phyloP scores from a whole-genome alignment of 306 rosid species.

The Luffa acutangula region DNA sequence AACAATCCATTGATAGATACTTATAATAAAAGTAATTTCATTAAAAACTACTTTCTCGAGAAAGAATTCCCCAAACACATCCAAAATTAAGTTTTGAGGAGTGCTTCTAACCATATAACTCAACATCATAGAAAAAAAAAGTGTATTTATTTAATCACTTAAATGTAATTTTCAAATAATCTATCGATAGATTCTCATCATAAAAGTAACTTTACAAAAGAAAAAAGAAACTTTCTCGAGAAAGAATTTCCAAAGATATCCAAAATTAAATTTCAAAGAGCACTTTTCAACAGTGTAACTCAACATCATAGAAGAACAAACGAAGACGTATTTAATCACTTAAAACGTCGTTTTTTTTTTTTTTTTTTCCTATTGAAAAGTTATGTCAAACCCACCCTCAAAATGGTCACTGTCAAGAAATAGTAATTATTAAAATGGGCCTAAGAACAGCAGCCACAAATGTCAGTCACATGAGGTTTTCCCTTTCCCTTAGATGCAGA shows the following conservation, averaged over 20 bases:
- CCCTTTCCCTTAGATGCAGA: background rate
- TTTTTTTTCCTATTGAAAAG: background rate
- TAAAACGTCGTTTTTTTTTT: background rate
- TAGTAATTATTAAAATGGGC: background rate
- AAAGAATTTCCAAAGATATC: background rate
- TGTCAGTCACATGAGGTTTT: slow-evolving; percentile 4
- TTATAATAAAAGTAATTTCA: background rate
- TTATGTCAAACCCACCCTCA: background rate
- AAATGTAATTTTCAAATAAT: too few species aligned
- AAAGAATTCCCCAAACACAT: background rate
- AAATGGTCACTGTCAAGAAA: background rate
- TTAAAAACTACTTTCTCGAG: background rate
- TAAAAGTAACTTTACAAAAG: background rate
- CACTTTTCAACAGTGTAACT: background rate
- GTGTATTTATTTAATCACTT: background rate
- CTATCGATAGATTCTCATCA: too few species aligned
- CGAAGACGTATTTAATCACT: background rate
- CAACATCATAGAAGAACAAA: background rate
- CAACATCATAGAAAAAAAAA: background rate
- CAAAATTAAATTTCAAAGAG: background rate
- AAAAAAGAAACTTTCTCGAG: background rate
- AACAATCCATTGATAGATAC: background rate
- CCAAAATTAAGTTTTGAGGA: background rate
- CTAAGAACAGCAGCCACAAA: background rate
- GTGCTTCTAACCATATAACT: background rate